Percentiles rank a stretch among this genome's conserved stretches.
These are phyloP conservation scores for Backusella tuberculispora DNA, from an alignment of 192 early-diverging fungal species.

Conservation along the genomic window DNA sequence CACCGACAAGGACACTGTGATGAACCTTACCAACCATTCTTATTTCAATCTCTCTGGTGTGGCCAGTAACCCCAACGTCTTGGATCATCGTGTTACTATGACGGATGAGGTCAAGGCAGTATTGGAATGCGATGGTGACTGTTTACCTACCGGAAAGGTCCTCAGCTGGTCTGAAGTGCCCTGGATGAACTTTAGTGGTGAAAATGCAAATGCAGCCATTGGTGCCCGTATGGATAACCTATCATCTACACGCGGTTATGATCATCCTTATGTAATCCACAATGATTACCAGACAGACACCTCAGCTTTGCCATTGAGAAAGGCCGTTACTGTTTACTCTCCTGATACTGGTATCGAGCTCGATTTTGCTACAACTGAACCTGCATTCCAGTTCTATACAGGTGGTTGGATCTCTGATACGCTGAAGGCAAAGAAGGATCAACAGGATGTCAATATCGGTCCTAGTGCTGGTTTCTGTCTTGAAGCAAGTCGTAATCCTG, in stretches of 20 bases:
- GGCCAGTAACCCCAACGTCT: conserved; percentile 42
- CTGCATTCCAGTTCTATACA: conserved; percentile 85
- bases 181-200: conserved; percentile 58
- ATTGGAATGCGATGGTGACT: conserved; percentile 57
- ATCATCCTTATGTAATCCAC: conserved; percentile 76
- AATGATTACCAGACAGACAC: conserved; percentile 37
- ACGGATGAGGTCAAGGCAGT: conserved; percentile 50
- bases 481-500: conserved; percentile 61
- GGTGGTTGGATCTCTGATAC: conserved; percentile 69
- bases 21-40: conserved; percentile 85
- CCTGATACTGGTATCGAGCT: conserved; percentile 63
- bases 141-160: conserved; percentile 76
- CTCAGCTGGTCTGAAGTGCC: conserved; percentile 42
- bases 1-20: conserved; percentile 57
- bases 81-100: conserved; percentile 59
- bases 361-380: conserved; percentile 66
- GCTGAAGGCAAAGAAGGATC: conserved; percentile 45
- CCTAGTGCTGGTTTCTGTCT: conserved; percentile 72
- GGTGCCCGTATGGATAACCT: conserved; percentile 56
- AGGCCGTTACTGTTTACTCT: conserved; percentile 56
- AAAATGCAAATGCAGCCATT: conserved; percentile 35
- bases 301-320: conserved; percentile 24
- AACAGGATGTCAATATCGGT: conserved; percentile 45
- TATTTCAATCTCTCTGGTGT: conserved; percentile 90
- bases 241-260: conserved; percentile 70